Conservation (phyloP, 352 stramenopile genomes). For the Phytophthora megakarya region DNA sequence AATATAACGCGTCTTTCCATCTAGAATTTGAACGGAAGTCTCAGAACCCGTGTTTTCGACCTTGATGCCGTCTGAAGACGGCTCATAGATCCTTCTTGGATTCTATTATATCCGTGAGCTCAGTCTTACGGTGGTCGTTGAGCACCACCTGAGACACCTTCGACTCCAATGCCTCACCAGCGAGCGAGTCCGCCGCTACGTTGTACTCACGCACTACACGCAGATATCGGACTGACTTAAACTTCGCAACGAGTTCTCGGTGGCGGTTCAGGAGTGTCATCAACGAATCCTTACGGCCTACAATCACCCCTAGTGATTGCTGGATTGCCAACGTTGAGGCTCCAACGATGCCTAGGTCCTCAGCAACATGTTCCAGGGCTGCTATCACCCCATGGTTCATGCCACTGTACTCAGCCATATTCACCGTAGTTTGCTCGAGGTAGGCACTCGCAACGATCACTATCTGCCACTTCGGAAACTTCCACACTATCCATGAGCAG, state of each 20-base stretch:
- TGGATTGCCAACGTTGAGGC: slow-evolving; percentile 14
- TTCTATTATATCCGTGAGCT: no score
- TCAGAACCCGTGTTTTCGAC: background rate
- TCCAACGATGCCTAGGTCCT: slow-evolving; percentile 14
- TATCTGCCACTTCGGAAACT: slow-evolving; percentile 17
- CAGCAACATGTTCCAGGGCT: background rate
- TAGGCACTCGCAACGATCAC: slow-evolving; percentile 9
- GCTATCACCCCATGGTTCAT: slow-evolving; percentile 4
- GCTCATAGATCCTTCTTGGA: no score
- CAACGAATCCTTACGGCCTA: no score
- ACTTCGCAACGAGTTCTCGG: background rate
- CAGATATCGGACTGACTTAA: no score
- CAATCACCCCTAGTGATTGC: slow-evolving; percentile 17
- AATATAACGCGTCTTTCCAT: no score
- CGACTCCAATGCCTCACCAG: no score
- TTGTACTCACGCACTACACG: no score
- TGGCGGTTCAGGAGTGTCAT: background rate
- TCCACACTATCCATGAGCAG: slow-evolving; percentile 25
- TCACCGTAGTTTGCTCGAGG: slow-evolving; percentile 23
- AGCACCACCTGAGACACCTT: no score
- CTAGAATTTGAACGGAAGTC: background rate
- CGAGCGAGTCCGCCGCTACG: no score
- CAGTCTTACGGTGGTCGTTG: no score
- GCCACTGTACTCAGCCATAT: slow-evolving; percentile 32
- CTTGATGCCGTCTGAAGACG: no score